These are phyloP conservation scores for Acer campestre DNA, from an alignment of 345 rosid species.

Conservation along the genomic window DNA sequence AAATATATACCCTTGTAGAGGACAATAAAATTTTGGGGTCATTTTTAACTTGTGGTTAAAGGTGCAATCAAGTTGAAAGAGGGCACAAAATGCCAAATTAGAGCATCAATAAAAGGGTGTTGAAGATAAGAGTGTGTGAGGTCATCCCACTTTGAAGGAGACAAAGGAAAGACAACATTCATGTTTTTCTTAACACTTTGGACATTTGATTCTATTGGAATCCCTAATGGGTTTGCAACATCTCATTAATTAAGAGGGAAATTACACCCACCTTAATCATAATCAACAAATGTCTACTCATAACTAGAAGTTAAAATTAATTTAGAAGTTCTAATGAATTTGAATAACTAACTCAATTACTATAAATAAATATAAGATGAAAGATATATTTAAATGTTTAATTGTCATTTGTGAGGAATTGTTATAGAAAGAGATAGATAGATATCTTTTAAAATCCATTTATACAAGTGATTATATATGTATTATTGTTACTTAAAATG, in stretches of 20 bases:
- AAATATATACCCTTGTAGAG: background rate
- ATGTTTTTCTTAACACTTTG: background rate
- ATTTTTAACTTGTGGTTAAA: slow-evolving; percentile 24
- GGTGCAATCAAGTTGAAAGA: slow-evolving; percentile 13
- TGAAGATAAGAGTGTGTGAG: slow-evolving; percentile 23
- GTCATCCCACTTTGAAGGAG: slow-evolving; percentile 18
- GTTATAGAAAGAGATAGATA: too few species aligned
- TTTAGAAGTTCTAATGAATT: too few species aligned
- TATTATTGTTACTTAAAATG: background rate
- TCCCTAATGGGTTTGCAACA: background rate
- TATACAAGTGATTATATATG: background rate
- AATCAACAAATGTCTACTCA: too few species aligned
- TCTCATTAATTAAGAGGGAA: background rate
- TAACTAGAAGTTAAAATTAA: too few species aligned
- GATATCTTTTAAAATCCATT: too few species aligned
- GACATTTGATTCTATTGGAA: slow-evolving; percentile 12
- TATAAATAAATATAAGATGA: too few species aligned
- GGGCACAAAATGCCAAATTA: slow-evolving; percentile 10
- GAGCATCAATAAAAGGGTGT: slow-evolving; percentile 8
- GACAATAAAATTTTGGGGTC: background rate
- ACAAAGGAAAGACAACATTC: slow-evolving; percentile 24
- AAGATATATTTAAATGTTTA: too few species aligned
- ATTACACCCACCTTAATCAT: too few species aligned
- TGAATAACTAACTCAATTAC: too few species aligned
- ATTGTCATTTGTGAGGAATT: too few species aligned